Base-by-base conservation (phyloP, 352 stramenopile species). In the Globisporangium paroecandrum region DNA sequence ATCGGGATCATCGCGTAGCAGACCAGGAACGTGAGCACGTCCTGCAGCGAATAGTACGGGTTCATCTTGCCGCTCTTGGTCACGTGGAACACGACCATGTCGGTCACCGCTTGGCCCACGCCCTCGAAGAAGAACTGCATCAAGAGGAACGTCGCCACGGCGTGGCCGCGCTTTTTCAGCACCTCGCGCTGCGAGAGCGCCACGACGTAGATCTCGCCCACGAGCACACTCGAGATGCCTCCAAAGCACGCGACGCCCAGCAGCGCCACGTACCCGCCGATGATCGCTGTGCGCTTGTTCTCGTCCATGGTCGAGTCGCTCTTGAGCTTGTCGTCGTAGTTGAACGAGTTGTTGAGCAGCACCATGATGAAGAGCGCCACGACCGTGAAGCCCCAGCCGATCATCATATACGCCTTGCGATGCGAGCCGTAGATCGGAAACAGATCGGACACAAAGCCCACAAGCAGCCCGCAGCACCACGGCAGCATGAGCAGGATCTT, bases 1-100 rank as follows among this genome's bases (percentile, higher is more conserved):
- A 84, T 62, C 13, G 76, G 78, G 6, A 83, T 54, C 2, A 87
- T n/a, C 25, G 72, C 69, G 68, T 79, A 84, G 65, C 81, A 79
- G 13, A 77, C 55, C 24, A 77, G 73, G 58, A 82, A 75, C 3
- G 78, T 46, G 55, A 77, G 69, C 2, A 70, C 66, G 64, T 77
- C 65, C 20, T 72, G 70, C 8, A 82, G 53, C 1, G 78, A 74
- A 27, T 77, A 66, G 58, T 66, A 65, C 2, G 75, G 66, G 1
- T n/a, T 68, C 18, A 71, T 59, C 4, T 59, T 64, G 32, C 62
- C 72, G 4, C 54, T 3, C 3, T 58, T 29, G 5, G 70, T 71
- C 36, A 74, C 47, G 18, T 77, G 20, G 60, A 82, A 82, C 24
- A 80, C 70, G 29, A 68, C 66, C 36, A 62, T 63, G 69, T 84